Base-by-base conservation (phyloP, 2,329 filamentous ascomycete species). In the Aspergillus costaricaensis region DNA sequence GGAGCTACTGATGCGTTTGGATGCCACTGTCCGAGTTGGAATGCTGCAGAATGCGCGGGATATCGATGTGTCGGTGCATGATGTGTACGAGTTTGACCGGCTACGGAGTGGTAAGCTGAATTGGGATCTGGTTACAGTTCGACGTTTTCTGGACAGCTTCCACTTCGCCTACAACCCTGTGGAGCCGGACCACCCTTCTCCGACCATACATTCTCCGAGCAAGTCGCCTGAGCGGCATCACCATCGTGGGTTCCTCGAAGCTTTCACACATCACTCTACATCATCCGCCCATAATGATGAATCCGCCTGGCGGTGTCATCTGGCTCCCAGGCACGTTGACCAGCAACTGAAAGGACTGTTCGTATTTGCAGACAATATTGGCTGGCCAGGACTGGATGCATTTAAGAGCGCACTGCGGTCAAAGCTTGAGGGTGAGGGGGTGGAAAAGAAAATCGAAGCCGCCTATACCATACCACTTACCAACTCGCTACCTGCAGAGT, bases 121-220 rank as follows among this genome's bases (percentile, higher is more conserved):
- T 55, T 86, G 84, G 84, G 83, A 85, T 69, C 70, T 86, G 23
- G 75, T 86, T 2, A 75, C 83, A 17, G 81, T 81, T 6, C 78
- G 82, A 21, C 76, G 81, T 2, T 85, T 85, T 54, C 70, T 85
- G 32, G 80, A 84, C 47, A 84, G 81, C 53, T 72, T 85, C n/a
- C 68, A 75, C 17, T 75, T 83, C 15, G 65, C 63, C 30, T 74
- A 70, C 55, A 52, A 43, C 9, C 53, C 64, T 8, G 55, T 58
- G 15, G 54, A 65, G 44, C 48, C 65, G 25, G 50, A 27, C 10
- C 14, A 47, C n/a, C 27, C 57, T n/a, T 43, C 63, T 17, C 48
- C 39, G n/a, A 49, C 30, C 36, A 43, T 39, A 9, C 57, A 30
- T 7, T 27, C 59, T n/a, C 49, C 57, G 8, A 4, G 59, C 1